phyloP scores from a whole-genome alignment of 2,329 filamentous ascomycete species.

The Plenodomus tracheiphilus region DNA sequence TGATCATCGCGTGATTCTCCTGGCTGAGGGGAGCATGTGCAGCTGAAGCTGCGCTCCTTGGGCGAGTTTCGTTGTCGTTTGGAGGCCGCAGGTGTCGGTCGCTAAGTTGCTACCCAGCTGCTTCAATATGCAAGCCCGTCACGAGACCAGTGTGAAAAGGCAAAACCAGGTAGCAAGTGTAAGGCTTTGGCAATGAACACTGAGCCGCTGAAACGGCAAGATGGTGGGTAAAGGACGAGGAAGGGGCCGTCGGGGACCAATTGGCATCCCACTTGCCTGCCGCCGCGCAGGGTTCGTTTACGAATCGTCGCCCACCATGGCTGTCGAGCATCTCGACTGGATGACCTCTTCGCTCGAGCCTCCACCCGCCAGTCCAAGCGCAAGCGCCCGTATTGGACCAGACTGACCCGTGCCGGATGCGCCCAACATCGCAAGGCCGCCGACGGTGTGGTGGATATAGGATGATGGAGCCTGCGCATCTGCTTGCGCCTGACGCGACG shows the following conservation, averaged over 20 bases:
- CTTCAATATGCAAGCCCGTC: slow-evolving; percentile 22
- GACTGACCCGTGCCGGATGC: slow-evolving; percentile 32
- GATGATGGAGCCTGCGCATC: slow-evolving; percentile 24
- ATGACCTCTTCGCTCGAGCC: slow-evolving; percentile 31
- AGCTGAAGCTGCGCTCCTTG: slow-evolving; percentile 19
- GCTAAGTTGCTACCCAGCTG: slow-evolving; percentile 30
- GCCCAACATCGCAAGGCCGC: slow-evolving; percentile 30
- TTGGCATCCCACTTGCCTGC: slow-evolving; percentile 25
- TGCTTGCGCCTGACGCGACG: slow-evolving; percentile 28
- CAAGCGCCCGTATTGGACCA: slow-evolving; percentile 42
- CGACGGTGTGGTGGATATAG: slow-evolving; percentile 23
- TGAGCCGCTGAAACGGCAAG: slow-evolving; percentile 30
- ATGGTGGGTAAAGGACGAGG: slow-evolving; percentile 28
- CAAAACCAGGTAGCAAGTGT: slow-evolving; percentile 8
- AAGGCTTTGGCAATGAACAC: slow-evolving; percentile 17
- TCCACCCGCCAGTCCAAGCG: slow-evolving; percentile 39
- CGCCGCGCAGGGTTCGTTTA: slow-evolving; percentile 35
- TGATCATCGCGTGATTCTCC: slow-evolving; percentile 17
- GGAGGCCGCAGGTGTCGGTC: slow-evolving; percentile 15
- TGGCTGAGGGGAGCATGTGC: slow-evolving; percentile 12
- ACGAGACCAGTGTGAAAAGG: slow-evolving; percentile 16
- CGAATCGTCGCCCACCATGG: slow-evolving; percentile 41
- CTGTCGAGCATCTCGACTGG: slow-evolving; percentile 35
- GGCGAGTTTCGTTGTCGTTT: slow-evolving; percentile 16
- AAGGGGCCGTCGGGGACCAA: slow-evolving; percentile 32